Evolutionary conservation across 202 grass and related monocot species (phyloP).

Genomic region (Schoenoplectus tabernaemontani): DNA sequence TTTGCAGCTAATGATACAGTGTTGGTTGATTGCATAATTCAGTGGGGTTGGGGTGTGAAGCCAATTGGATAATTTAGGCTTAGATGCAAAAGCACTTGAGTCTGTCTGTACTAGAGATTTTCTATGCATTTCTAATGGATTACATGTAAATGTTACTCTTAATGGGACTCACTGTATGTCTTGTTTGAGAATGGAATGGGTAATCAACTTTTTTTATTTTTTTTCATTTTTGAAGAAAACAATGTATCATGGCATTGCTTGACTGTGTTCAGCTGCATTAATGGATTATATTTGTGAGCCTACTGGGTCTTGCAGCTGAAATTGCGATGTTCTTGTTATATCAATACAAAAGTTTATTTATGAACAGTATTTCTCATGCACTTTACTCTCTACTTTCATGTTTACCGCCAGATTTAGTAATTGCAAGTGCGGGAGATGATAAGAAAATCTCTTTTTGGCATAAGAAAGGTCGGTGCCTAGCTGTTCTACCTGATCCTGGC

Average conservation of each 20-base stretch:
- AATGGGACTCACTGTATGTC: background rate
- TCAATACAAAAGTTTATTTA: background rate
- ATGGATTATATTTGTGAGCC: background rate
- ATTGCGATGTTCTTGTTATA: background rate
- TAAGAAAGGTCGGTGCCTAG: conserved; percentile 78
- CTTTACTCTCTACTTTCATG: background rate
- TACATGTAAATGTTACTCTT: background rate
- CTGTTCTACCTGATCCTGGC: conserved; percentile 65
- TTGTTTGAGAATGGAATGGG: background rate
- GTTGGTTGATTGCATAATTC: background rate
- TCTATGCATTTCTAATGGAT: background rate
- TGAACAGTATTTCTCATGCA: background rate
- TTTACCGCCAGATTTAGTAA: conserved; percentile 57
- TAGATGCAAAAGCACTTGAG: background rate
- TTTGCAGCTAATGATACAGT: background rate
- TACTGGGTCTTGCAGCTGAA: background rate
- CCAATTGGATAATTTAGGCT: background rate
- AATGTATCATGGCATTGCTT: background rate
- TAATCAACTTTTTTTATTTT: background rate
- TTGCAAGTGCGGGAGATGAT: conserved; percentile 93
- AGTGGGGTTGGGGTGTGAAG: background rate
- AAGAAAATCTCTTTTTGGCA: conserved; percentile 93
- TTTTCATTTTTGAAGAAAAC: background rate
- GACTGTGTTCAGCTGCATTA: background rate
- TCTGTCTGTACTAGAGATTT: background rate